Evolutionary conservation across 495 filamentous ascomycete genomes (phyloP).

Genomic region (Xylaria grammica): DNA sequence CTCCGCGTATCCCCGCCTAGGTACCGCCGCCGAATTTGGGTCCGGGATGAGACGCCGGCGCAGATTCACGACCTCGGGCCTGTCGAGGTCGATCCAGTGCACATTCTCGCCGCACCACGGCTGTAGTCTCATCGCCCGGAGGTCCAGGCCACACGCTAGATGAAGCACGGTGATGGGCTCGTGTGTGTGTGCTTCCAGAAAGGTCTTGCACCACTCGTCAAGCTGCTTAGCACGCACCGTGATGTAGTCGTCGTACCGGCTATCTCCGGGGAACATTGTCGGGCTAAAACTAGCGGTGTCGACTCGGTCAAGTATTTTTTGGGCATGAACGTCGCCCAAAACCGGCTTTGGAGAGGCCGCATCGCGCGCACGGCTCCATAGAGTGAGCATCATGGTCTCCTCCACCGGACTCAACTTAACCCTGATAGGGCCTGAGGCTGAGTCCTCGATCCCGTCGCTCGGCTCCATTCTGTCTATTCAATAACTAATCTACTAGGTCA

Average conservation of each 20-base stretch:
- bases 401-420: conserved; percentile 22
- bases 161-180: conserved; percentile 27
- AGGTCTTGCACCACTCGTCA: conserved; percentile 26
- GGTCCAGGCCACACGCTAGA: conserved; percentile 31
- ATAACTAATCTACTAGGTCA: background rate
- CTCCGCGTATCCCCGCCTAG: background rate
- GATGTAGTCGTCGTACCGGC: conserved; percentile 12
- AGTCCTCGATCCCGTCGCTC: background rate
- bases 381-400: conserved; percentile 24
- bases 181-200: conserved; percentile 19
- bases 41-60: conserved; percentile 20
- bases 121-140: conserved; percentile 23
- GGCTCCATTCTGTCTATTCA: background rate
- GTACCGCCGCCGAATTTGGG: background rate
- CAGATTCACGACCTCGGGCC: conserved; percentile 29
- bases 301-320: conserved; percentile 20
- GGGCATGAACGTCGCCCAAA: conserved; percentile 26
- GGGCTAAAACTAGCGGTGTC: conserved; percentile 19
- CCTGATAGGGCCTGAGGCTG: background rate
- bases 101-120: conserved; percentile 19
- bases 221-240: conserved; percentile 23
- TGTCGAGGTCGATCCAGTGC: conserved; percentile 31
- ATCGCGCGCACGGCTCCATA: conserved; percentile 23
- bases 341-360: conserved; percentile 17
- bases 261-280: conserved; percentile 14